Conservation (phyloP, 148 eudicot genomes). For the Amaranthus cruentus region DNA sequence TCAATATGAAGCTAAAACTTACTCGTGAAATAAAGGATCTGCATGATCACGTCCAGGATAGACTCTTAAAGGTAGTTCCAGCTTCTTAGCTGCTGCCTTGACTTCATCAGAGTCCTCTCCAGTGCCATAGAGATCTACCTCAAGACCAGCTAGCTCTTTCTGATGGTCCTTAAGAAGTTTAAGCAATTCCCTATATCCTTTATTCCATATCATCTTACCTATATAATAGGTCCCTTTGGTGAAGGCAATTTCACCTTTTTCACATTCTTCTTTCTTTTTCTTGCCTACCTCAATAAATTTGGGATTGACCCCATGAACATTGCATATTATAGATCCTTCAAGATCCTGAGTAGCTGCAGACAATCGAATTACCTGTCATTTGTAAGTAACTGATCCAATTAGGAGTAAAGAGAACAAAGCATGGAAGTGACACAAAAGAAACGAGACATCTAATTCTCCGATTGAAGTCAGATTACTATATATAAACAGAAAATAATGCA, state of each 20-base stretch:
- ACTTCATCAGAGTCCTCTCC: constrained; percentile 90
- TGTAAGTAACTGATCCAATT: constrained; percentile 4
- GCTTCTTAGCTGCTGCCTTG: constrained; percentile 54
- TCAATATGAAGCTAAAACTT: constrained; percentile 26
- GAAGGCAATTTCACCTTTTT: constrained; percentile 42
- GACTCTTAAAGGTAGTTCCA: constrained; percentile 58
- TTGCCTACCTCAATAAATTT: constrained; percentile 84
- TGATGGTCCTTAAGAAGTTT: constrained; percentile 71
- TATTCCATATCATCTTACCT: constrained; percentile 95
- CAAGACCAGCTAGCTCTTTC: constrained; percentile 60
- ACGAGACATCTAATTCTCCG: no score
- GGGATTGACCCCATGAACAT: constrained; percentile 98
- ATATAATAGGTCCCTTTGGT: constrained; percentile 83
- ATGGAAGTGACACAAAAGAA: neutral
- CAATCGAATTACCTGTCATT: constrained; percentile 83
- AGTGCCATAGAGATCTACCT: constrained; percentile 74
- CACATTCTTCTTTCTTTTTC: constrained; percentile 63
- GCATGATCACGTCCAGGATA: constrained; percentile 96
- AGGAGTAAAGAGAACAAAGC: neutral
- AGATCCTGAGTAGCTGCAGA: constrained; percentile 97
- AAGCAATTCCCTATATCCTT: constrained; percentile 88
- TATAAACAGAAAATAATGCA: neutral
- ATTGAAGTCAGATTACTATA: neutral
- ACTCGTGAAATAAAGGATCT: constrained; percentile 91
- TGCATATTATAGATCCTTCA: constrained; percentile 86